phyloP scores from a whole-genome alignment of 306 rosid species.

The Mucuna pruriens region DNA sequence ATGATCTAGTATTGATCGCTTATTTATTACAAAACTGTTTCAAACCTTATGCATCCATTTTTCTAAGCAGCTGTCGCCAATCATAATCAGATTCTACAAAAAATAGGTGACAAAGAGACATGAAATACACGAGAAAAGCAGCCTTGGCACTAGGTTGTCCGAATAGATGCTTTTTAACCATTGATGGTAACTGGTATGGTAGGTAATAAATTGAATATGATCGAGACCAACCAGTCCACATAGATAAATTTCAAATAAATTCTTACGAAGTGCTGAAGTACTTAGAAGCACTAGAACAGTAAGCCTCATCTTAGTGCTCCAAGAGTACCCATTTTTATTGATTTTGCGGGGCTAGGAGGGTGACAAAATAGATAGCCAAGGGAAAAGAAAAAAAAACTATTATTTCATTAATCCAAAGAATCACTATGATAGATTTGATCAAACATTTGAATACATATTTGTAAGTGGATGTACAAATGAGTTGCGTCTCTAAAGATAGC shows the following conservation, averaged over 20 bases:
- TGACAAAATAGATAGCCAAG: conserved; percentile 22
- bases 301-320: not conserved
- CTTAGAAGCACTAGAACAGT: not conserved
- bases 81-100: not conserved
- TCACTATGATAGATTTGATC: conserved; percentile 47
- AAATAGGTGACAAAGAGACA: conserved; percentile 31
- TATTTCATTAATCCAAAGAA: conserved; percentile 60
- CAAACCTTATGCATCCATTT: not conserved
- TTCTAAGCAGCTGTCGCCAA: not conserved
- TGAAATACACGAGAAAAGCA: not conserved
- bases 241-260: not conserved
- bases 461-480: conserved; percentile 59
- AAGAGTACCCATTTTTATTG: not conserved
- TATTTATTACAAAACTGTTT: not conserved
- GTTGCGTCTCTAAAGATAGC: conserved; percentile 43
- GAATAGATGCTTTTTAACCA: not conserved
- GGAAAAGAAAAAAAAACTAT: conserved; percentile 33
- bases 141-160: not conserved
- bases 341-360: not conserved
- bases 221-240: not conserved
- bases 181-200: conserved; percentile 8
- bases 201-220: not conserved
- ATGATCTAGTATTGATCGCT: conserved; percentile 21
- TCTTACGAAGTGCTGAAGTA: not conserved
- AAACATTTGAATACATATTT: conserved; percentile 45